Percentiles rank a stretch among this genome's conserved stretches.
These are phyloP conservation scores for Serpula lacrymans DNA, from an alignment of 768 basidiomycete species.

Conservation along the genomic window DNA sequence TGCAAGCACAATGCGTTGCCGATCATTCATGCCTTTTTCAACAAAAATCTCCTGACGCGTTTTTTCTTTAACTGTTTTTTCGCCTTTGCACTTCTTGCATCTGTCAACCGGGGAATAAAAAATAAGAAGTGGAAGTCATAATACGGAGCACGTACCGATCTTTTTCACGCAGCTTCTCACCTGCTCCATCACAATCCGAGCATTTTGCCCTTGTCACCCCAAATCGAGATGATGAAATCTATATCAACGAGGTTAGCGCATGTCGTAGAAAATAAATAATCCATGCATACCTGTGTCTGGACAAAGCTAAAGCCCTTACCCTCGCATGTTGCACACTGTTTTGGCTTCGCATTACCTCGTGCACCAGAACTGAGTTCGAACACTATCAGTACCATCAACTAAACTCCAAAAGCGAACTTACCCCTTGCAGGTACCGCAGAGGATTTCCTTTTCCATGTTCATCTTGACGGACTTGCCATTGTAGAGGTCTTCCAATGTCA, in stretches of 20 bases:
- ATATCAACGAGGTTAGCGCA: background rate
- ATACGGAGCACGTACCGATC: constrained; percentile 53
- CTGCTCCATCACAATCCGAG: constrained; percentile 64
- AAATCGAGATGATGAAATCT: constrained; percentile 45
- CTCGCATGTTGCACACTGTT: constrained; percentile 74
- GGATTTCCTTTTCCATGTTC: constrained; percentile 81
- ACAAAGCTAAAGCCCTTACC: constrained; percentile 77
- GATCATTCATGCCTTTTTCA: constrained; percentile 82
- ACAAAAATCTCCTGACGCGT: constrained; percentile 84
- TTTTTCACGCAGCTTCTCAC: constrained; percentile 76
- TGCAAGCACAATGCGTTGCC: constrained; percentile 81
- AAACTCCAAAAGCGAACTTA: constrained; percentile 27
- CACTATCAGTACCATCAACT: constrained; percentile 10
- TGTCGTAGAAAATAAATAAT: background rate
- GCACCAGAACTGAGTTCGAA: constrained; percentile 64
- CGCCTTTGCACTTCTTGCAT: constrained; percentile 95
- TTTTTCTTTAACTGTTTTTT: constrained; percentile 81
- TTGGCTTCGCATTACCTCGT: constrained; percentile 79
- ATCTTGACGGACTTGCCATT: constrained; percentile 87
- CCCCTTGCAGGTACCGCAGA: constrained; percentile 83
- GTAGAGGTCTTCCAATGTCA: constrained; percentile 90
- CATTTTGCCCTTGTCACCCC: constrained; percentile 57
- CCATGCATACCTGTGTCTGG: constrained; percentile 45
- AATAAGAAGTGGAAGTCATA: constrained; percentile 5
- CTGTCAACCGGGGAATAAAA: constrained; percentile 34